Evolutionary conservation across 2,329 filamentous ascomycete genomes (phyloP).

Genomic region (Lachnellula subtilissima): DNA sequence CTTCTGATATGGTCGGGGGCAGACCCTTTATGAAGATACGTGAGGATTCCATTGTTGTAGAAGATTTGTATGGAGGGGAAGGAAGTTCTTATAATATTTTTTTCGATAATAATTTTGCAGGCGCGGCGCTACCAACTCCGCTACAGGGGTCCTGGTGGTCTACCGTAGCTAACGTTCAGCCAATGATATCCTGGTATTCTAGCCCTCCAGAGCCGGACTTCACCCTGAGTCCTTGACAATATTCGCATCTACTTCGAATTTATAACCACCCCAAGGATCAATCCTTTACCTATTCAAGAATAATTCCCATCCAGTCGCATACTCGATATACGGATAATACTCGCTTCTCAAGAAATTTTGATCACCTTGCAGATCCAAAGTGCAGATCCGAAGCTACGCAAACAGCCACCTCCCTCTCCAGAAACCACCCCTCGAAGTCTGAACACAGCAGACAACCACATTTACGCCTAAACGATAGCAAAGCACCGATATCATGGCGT

Average conservation of each 20-base stretch:
- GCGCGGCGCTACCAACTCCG: too few species aligned
- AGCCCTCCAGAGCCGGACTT: too few species aligned
- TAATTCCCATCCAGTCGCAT: too few species aligned
- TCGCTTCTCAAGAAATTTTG: too few species aligned
- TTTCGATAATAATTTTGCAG: background rate
- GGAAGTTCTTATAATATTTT: background rate
- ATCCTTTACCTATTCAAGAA: too few species aligned
- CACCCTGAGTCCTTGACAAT: too few species aligned
- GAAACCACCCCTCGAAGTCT: background rate
- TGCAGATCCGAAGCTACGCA: background rate
- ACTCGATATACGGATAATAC: too few species aligned
- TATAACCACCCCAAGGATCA: too few species aligned
- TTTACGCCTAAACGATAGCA: background rate
- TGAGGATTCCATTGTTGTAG: conserved; percentile 44
- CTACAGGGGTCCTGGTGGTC: too few species aligned
- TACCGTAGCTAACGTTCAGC: too few species aligned
- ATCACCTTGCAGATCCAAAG: background rate
- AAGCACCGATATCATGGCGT: conserved; percentile 20
- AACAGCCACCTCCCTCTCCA: background rate
- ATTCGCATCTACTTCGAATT: too few species aligned
- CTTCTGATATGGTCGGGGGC: conserved; percentile 78
- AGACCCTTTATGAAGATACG: conserved; percentile 76
- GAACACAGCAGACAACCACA: background rate
- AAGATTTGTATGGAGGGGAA: background rate
- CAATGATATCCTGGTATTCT: too few species aligned